Conservation (phyloP, 1,284 basidiomycete genomes). For the Inonotus obliquus region DNA sequence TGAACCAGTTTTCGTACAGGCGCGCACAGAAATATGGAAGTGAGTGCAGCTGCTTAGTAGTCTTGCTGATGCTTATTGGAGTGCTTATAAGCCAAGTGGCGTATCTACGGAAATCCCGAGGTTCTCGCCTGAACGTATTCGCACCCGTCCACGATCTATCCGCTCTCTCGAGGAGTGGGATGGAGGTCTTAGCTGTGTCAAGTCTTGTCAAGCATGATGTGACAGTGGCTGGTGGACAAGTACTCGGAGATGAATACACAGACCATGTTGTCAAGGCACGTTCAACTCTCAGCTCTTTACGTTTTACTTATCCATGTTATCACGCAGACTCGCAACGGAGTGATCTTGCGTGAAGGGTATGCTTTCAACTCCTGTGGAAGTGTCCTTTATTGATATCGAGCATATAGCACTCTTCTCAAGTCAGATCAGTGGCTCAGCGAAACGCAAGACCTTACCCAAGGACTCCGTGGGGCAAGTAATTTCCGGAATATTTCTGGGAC, state of each 20-base stretch:
- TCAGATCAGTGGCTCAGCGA: constrained; percentile 87
- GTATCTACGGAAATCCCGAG: constrained; percentile 75
- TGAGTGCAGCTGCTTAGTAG: constrained; percentile 35
- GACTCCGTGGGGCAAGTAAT: constrained; percentile 89
- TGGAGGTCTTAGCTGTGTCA: constrained; percentile 48
- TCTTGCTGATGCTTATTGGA: not conserved
- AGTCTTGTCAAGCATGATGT: constrained; percentile 71
- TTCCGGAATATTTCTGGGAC: constrained; percentile 84
- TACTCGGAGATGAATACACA: constrained; percentile 91
- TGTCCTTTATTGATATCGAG: not conserved
- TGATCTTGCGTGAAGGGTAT: constrained; percentile 84
- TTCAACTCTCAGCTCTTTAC: not conserved
- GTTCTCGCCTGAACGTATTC: constrained; percentile 81
- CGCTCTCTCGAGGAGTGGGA: constrained; percentile 62
- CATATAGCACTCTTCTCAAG: constrained; percentile 76
- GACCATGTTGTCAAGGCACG: constrained; percentile 85
- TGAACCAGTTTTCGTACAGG: constrained; percentile 33
- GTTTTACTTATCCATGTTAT: constrained; percentile 6
- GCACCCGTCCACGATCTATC: constrained; percentile 87
- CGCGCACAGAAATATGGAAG: constrained; percentile 93
- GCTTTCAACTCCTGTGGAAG: not conserved
- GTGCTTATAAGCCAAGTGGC: constrained; percentile 63
- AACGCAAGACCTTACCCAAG: constrained; percentile 55
- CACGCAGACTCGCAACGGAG: constrained; percentile 79
- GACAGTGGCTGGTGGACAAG: constrained; percentile 76